Evolutionary conservation across 129 eudicot species (phyloP), one percentile per base, ranked within the genome.

Genomic region (Lonicera japonica): DNA sequence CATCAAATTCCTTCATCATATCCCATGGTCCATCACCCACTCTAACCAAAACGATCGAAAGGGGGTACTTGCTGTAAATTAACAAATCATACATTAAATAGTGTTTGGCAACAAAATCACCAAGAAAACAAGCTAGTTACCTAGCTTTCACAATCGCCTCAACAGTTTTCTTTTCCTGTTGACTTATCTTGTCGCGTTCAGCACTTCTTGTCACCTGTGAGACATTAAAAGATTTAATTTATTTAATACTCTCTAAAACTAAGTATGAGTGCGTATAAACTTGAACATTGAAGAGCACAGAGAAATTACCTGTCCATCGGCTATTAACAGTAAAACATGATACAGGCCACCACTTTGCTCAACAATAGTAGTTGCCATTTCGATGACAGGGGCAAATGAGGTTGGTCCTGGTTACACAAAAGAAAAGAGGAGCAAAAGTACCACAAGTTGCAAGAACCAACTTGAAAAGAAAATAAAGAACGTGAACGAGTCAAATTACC

Each of bases 21-120:
- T 87, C 95, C 95, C 95, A 87, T 0, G 95, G 95, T 64, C 95
- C 91, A 73, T 87, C 95, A 65, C 95, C 95, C 59, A 87, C 95
- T 40, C 95, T 91, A 60, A 87, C 95, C 60, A 87, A 62, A 50
- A 87, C 60, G 14, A 88, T 88, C 16, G 96, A 88, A 68, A 88
- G 69, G 7, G 96, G 94, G 59, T 84, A 84, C 70, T 88, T 75
- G 53, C 96, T 88, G 82, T 24, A 65, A 56, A 68, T 15, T 25
- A 5, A 54, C 56, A 0, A 66, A 43, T n/a, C n/a, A 25, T 60
- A 34, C 43, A 40, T 19, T 43, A 56, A 54, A 63, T 54, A 18
- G 29, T n/a, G 8, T 45, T 17, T 24, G 12, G 45, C 5, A 5
- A 23, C 58, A 23, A 47, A 25, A 54, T 18, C 14, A 10, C 21